A percentile compares a stretch with the other conserved stretches of the same genome.
phyloP scores from a whole-genome alignment of 2,329 filamentous ascomycete genomes.

The Penicillium sp. region DNA sequence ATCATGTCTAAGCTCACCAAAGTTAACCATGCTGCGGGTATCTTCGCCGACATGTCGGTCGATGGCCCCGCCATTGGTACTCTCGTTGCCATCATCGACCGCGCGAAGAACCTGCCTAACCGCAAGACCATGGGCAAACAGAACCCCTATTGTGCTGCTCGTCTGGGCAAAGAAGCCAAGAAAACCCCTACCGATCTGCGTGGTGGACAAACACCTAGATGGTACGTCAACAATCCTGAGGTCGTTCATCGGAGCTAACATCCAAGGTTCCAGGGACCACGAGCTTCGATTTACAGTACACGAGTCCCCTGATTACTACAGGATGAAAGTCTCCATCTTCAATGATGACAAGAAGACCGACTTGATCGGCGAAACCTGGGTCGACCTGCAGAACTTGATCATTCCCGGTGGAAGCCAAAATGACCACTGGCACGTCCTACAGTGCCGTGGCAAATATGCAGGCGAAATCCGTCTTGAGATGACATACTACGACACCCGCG shows the following conservation, averaged over 20 bases:
- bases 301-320: constrained; percentile 93
- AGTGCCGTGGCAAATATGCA: constrained; percentile 88
- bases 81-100: constrained; percentile 83
- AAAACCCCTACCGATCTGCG: constrained; percentile 92
- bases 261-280: constrained; percentile 68
- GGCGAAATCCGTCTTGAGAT: constrained; percentile 92
- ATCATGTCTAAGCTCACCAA: constrained; percentile 50
- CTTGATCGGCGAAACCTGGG: constrained; percentile 88
- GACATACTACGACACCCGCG: constrained; percentile 88
- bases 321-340: constrained; percentile 91
- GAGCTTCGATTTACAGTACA: constrained; percentile 94
- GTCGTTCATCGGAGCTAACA: constrained; percentile 4
- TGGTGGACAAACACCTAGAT: constrained; percentile 91
- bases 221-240: constrained; percentile 52
- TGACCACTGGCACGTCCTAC: constrained; percentile 85
- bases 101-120: constrained; percentile 95
- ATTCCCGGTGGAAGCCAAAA: constrained; percentile 84
- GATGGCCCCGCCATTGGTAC: constrained; percentile 93
- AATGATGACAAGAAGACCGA: constrained; percentile 99
- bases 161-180: constrained; percentile 93
- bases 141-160: constrained; percentile 91
- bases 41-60: constrained; percentile 88
- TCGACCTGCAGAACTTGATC: constrained; percentile 76
- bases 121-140: constrained; percentile 97
- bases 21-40: constrained; percentile 78